phyloP scores from a whole-genome alignment of 1,284 basidiomycete genomes.

The Rhizoctonia solani region DNA sequence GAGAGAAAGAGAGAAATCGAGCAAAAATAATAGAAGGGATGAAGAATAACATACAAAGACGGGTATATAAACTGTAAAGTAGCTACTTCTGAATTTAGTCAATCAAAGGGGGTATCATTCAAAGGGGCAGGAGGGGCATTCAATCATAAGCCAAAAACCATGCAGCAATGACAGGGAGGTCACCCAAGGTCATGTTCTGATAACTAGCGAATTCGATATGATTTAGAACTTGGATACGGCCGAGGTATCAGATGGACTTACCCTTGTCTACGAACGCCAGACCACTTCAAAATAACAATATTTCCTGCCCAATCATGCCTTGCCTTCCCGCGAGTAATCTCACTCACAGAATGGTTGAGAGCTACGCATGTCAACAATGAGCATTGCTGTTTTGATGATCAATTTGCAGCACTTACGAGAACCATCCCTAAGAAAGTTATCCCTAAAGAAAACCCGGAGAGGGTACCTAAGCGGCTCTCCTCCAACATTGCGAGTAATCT shows the following conservation, averaged over 20 bases:
- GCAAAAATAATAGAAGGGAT: too few relatives aligned
- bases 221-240: background rate
- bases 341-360: constrained; percentile 1
- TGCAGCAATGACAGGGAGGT: constrained; percentile 17
- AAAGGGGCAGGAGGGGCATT: background rate
- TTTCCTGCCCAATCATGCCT: constrained; percentile 18
- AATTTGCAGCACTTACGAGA: constrained; percentile 15
- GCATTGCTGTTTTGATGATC: too few relatives aligned
- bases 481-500: constrained; percentile 38
- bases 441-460: constrained; percentile 39
- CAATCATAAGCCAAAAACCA: constrained; percentile 12
- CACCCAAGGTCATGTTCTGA: constrained; percentile 11
- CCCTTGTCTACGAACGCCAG: constrained; percentile 23
- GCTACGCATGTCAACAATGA: background rate
- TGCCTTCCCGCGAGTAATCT: constrained; percentile 2
- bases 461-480: constrained; percentile 39
- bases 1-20: too few relatives aligned
- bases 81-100: background rate
- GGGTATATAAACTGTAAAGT: background rate
- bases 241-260: background rate
- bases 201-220: background rate
- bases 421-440: constrained; percentile 37
- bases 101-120: background rate
- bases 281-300: constrained; percentile 22
- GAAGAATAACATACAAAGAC: too few relatives aligned